These are phyloP conservation scores for Mortierella sp. DNA, from an alignment of 371 early-diverging fungal species.

Conservation along the genomic window DNA sequence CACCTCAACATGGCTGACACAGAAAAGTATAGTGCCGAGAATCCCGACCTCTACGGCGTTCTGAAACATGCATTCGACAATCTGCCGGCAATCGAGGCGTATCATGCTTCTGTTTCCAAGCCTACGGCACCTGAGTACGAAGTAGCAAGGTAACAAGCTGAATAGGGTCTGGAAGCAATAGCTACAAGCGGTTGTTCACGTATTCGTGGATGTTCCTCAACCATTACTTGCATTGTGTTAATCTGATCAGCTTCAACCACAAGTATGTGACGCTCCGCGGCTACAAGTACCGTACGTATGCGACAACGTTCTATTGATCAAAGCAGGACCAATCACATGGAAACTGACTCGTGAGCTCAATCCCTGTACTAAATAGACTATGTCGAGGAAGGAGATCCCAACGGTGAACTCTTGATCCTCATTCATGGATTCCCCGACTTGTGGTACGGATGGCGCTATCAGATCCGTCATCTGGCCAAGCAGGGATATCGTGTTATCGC, in stretches of 20 bases:
- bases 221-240: too few species aligned
- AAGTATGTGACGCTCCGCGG: conserved; percentile 23
- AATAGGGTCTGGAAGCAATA: too few species aligned
- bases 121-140: conserved; percentile 4
- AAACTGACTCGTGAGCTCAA: too few species aligned
- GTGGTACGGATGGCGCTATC: conserved; percentile 77
- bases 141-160: background rate
- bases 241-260: conserved; percentile 39
- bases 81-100: background rate
- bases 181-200: background rate
- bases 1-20: too few species aligned
- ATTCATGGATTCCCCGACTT: conserved; percentile 79
- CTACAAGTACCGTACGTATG: conserved; percentile 21
- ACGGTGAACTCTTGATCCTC: conserved; percentile 58
- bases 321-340: too few species aligned
- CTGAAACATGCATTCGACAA: too few species aligned
- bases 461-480: conserved; percentile 67
- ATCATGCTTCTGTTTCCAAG: background rate
- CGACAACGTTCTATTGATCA: too few species aligned
- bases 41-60: too few species aligned
- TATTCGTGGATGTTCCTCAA: background rate
- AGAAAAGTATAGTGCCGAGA: too few species aligned
- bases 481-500: conserved; percentile 79
- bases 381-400: conserved; percentile 69
- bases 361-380: conserved; percentile 61